These are phyloP conservation scores for Annulohypoxylon nitens DNA, from an alignment of 495 filamentous ascomycete species.

Conservation along the genomic window DNA sequence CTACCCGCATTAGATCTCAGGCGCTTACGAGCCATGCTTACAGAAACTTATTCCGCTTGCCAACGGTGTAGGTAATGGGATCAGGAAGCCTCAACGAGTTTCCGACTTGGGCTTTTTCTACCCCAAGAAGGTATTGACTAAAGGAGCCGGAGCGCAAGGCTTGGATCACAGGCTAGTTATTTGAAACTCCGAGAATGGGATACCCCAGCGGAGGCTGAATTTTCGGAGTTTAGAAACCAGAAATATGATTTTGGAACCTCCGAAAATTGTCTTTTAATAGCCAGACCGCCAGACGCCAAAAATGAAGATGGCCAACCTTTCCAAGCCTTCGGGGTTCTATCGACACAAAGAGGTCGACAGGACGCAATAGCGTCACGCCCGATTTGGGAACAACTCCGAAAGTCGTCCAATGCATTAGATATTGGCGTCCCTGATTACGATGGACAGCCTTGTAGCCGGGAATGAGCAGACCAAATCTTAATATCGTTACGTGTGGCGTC, in stretches of 20 bases:
- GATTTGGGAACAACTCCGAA: constrained; percentile 16
- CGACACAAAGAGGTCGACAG: not conserved
- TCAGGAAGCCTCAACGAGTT: constrained; percentile 21
- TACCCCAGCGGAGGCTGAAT: constrained; percentile 21
- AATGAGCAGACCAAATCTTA: not conserved
- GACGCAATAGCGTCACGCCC: not conserved
- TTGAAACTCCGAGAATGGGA: constrained; percentile 37
- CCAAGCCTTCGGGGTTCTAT: not conserved
- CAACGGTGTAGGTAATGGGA: constrained; percentile 1
- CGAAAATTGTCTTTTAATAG: not conserved
- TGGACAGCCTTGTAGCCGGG: constrained; percentile 6
- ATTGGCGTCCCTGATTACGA: constrained; percentile 11
- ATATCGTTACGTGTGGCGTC: constrained; percentile 12
- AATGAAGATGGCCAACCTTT: not conserved
- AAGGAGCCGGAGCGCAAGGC: constrained; percentile 24
- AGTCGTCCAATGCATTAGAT: constrained; percentile 13
- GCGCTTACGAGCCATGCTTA: not conserved
- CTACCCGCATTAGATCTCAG: constrained; percentile 5
- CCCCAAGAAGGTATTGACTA: not conserved
- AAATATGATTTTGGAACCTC: constrained; percentile 16
- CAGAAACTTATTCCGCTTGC: constrained; percentile 11
- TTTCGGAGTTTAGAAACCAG: constrained; percentile 29
- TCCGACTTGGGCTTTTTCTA: constrained; percentile 16
- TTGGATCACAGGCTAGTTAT: constrained; percentile 14
- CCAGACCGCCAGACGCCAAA: constrained; percentile 17